Evolutionary conservation across 805 yeast species (phyloP).

Genomic region (Candida hispaniensis): DNA sequence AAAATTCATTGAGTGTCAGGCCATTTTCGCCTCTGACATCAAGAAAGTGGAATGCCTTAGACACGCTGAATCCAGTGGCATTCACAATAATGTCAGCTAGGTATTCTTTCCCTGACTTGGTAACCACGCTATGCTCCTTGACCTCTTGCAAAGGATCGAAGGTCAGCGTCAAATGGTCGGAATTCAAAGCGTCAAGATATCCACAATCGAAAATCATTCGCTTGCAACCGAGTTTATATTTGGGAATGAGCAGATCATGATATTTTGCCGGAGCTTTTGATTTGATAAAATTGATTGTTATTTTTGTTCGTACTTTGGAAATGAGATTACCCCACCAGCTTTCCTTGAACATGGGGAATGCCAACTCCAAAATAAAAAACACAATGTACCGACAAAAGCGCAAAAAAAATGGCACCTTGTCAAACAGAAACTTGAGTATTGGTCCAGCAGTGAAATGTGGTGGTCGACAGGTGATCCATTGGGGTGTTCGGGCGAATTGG

Average conservation of each 20-base stretch:
- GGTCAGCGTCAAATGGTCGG: constrained; percentile 15
- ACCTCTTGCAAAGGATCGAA: constrained; percentile 17
- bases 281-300: constrained; percentile 13
- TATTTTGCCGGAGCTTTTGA: constrained; percentile 18
- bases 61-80: constrained; percentile 19
- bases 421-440: constrained; percentile 1
- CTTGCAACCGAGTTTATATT: constrained; percentile 18
- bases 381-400: constrained; percentile 14
- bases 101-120: constrained; percentile 18
- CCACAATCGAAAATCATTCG: constrained; percentile 19
- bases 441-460: constrained; percentile 1
- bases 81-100: constrained; percentile 19
- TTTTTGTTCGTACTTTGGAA: constrained; percentile 5
- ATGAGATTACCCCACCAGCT: constrained; percentile 15
- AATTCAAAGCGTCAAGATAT: constrained; percentile 17
- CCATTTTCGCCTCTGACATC: constrained; percentile 17
- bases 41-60: constrained; percentile 1
- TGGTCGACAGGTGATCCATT: constrained; percentile 20
- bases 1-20: constrained; percentile 13
- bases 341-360: constrained; percentile 17
- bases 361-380: constrained; percentile 16
- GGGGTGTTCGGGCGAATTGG: constrained; percentile 18
- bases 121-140: constrained; percentile 16
- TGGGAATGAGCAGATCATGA: constrained; percentile 18
- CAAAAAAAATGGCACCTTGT: constrained; percentile 4